Conservation (phyloP, 257 asterid species). For the Salvia miltiorrhiza region DNA sequence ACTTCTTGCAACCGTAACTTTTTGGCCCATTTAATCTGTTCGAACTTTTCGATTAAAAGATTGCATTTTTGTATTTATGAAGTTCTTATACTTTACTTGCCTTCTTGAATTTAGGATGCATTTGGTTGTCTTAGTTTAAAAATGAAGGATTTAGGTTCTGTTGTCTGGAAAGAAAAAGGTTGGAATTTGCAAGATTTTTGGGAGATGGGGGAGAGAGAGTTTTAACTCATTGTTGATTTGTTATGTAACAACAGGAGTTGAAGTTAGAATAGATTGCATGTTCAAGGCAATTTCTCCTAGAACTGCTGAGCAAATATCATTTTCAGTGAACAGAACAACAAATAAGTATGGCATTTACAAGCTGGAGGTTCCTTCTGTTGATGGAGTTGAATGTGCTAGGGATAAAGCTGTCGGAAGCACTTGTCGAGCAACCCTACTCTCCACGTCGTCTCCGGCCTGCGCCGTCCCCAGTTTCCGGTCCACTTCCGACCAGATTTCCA, state of each 20-base stretch:
- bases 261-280: constrained; percentile 80
- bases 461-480: constrained; percentile 48
- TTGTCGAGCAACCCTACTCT: constrained; percentile 53
- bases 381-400: constrained; percentile 85
- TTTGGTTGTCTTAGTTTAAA: not conserved
- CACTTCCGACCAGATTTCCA: constrained; percentile 60
- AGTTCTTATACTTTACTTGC: no score
- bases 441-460: constrained; percentile 43
- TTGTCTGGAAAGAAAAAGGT: no score
- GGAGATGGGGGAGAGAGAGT: not conserved
- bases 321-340: constrained; percentile 84
- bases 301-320: constrained; percentile 62
- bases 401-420: constrained; percentile 66
- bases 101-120: not conserved
- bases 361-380: constrained; percentile 71
- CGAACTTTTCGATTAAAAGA: no score
- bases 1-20: no score
- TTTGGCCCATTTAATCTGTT: no score
- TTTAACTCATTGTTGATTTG: not conserved
- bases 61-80: no score
- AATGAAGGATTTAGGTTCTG: not conserved
- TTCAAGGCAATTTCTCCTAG: constrained; percentile 78
- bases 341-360: constrained; percentile 74
- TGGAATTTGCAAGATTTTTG: not conserved
- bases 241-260: constrained; percentile 51